Conservation (phyloP, 305 asterid genomes). For the Solanum aculeatissimum region DNA sequence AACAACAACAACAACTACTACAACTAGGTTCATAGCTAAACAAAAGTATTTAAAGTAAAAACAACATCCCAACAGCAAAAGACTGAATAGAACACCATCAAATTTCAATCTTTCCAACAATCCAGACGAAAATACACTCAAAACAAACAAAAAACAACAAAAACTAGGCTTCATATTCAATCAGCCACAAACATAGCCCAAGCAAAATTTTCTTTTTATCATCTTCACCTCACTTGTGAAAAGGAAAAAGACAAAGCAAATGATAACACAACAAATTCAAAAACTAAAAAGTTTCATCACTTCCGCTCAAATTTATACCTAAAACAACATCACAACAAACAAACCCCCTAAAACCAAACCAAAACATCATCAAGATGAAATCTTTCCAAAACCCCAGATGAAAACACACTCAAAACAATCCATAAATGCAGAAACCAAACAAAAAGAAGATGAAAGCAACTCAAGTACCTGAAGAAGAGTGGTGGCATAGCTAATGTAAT, state of each 20-base stretch:
- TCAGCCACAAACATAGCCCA: background rate
- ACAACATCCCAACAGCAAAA: background rate
- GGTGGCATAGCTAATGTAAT: constrained; percentile 43
- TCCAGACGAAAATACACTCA: background rate
- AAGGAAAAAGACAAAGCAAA: background rate
- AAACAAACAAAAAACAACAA: background rate
- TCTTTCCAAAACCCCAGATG: background rate
- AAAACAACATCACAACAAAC: background rate
- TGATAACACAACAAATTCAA: background rate
- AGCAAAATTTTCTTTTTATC: background rate
- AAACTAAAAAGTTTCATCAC: background rate
- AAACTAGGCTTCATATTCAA: background rate
- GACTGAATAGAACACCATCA: background rate
- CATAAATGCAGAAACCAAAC: background rate
- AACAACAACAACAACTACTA: background rate
- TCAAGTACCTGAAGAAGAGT: constrained; percentile 36
- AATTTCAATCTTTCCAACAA: background rate
- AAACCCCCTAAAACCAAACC: background rate
- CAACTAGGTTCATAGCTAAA: background rate
- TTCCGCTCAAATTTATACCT: background rate
- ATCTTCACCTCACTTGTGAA: background rate
- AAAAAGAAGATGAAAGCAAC: background rate
- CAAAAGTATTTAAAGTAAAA: background rate
- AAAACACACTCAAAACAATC: background rate
- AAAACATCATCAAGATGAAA: background rate